Conservation (phyloP, 2,329 filamentous ascomycete genomes). For the Dothistroma septosporum region DNA sequence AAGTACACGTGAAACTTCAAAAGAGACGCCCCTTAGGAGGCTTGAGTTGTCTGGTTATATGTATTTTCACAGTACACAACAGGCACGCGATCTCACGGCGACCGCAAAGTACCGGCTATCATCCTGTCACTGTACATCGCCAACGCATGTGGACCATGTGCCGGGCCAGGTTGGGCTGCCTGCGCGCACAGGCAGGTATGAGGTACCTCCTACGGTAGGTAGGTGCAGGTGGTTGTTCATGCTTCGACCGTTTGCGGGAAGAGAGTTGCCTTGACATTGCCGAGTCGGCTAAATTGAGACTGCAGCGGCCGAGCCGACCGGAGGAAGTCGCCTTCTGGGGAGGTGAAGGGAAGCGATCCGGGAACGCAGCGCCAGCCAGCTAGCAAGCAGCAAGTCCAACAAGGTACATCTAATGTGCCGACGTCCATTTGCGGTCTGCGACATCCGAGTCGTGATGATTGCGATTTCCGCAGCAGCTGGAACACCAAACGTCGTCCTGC, state of each 20-base stretch:
- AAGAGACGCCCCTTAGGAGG: too few species aligned
- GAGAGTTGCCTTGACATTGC: not conserved
- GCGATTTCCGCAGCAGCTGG: not conserved
- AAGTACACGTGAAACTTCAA: too few species aligned
- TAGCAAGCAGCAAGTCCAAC: not conserved
- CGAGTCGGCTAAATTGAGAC: not conserved
- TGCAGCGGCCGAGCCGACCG: not conserved
- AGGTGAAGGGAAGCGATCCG: not conserved
- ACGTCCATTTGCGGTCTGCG: not conserved
- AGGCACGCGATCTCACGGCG: not conserved
- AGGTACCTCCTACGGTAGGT: too few species aligned
- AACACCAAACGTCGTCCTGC: not conserved
- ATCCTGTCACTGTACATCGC: not conserved
- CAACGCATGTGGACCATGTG: not conserved
- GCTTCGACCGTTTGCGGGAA: not conserved
- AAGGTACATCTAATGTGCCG: too few species aligned
- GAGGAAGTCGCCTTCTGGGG: not conserved
- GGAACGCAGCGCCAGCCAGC: not conserved
- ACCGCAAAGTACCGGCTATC: not conserved
- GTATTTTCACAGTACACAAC: not conserved
- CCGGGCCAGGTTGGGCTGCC: not conserved
- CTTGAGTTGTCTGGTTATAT: too few species aligned
- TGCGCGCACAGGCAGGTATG: too few species aligned
- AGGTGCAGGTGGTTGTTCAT: too few species aligned
- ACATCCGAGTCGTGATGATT: not conserved